A percentile compares a stretch with the other conserved stretches of the same genome.
Evolutionary conservation across 257 asterid genomes (phyloP).

Genomic region (Nicotiana noctiflora): DNA sequence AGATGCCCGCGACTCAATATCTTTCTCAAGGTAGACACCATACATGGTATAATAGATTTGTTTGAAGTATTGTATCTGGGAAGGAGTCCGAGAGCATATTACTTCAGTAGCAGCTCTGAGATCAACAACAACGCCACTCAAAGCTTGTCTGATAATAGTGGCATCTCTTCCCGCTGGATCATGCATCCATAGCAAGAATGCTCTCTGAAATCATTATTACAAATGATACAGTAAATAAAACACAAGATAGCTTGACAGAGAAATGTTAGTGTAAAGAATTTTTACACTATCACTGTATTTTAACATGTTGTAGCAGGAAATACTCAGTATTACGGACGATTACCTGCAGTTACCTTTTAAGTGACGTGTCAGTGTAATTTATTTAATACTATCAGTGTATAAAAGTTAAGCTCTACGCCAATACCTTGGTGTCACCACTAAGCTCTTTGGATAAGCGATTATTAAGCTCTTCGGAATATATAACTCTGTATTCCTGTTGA

Average conservation of each 20-base stretch:
- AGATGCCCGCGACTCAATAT: conserved; percentile 48
- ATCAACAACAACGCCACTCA: conserved; percentile 32
- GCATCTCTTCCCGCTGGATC: conserved; percentile 93
- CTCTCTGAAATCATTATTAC: conserved; percentile 44
- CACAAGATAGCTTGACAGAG: background rate
- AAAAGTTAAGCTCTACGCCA: no score
- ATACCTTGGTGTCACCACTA: conserved; percentile 70
- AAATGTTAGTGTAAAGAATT: background rate
- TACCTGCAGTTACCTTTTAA: background rate
- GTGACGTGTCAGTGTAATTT: background rate
- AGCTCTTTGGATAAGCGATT: conserved; percentile 81
- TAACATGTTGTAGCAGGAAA: background rate
- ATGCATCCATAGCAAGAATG: conserved; percentile 73
- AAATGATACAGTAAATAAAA: background rate
- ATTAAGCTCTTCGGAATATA: conserved; percentile 60
- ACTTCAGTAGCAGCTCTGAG: conserved; percentile 84
- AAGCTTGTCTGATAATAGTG: conserved; percentile 46
- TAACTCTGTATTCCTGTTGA: conserved; percentile 65
- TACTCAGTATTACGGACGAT: background rate
- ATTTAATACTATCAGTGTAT: no score
- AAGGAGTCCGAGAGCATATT: conserved; percentile 76
- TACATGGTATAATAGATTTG: conserved; percentile 55
- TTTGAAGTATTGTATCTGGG: conserved; percentile 75
- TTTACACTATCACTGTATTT: background rate
- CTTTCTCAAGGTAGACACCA: conserved; percentile 65